Evolutionary conservation across 164 flowering plant genomes (phyloP).

Genomic region (Protea cynaroides): DNA sequence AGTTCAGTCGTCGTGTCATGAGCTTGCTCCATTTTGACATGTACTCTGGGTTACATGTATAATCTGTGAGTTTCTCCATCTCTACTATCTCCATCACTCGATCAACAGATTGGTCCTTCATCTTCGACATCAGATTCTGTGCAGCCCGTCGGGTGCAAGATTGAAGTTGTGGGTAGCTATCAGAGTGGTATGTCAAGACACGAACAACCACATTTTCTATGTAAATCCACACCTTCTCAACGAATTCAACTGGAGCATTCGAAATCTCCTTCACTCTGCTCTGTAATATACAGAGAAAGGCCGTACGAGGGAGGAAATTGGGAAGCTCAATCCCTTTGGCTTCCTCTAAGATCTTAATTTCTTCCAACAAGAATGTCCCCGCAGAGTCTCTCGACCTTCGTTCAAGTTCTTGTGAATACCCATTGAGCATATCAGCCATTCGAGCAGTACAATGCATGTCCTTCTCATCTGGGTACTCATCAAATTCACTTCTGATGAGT

Average conservation of each 20-base stretch:
- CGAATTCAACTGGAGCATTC: constrained; percentile 9
- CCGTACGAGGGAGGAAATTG: constrained; percentile 23
- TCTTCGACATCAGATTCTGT: constrained; percentile 11
- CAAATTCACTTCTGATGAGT: constrained; percentile 21
- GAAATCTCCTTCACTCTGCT: constrained; percentile 9
- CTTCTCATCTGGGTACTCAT: constrained; percentile 23
- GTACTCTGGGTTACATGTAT: constrained; percentile 27
- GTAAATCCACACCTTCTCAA: neutral
- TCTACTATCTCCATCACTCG: constrained; percentile 19
- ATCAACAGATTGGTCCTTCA: constrained; percentile 11
- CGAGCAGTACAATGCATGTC: constrained; percentile 7
- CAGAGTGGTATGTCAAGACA: constrained; percentile 18
- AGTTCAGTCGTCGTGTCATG: constrained; percentile 7
- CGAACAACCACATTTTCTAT: constrained; percentile 9
- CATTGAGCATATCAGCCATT: constrained; percentile 21
- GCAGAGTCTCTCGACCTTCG: neutral
- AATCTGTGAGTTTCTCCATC: constrained; percentile 30
- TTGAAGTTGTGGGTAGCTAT: constrained; percentile 20
- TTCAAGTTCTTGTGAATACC: constrained; percentile 12
- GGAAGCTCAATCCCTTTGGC: constrained; percentile 25
- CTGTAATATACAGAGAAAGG: constrained; percentile 11
- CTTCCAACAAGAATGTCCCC: constrained; percentile 18
- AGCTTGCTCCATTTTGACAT: constrained; percentile 13
- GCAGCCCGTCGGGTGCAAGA: constrained; percentile 13
- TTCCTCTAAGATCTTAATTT: constrained; percentile 19